Conservation (phyloP, 2,329 filamentous ascomycete genomes). For the Elsinoe ampelina region DNA sequence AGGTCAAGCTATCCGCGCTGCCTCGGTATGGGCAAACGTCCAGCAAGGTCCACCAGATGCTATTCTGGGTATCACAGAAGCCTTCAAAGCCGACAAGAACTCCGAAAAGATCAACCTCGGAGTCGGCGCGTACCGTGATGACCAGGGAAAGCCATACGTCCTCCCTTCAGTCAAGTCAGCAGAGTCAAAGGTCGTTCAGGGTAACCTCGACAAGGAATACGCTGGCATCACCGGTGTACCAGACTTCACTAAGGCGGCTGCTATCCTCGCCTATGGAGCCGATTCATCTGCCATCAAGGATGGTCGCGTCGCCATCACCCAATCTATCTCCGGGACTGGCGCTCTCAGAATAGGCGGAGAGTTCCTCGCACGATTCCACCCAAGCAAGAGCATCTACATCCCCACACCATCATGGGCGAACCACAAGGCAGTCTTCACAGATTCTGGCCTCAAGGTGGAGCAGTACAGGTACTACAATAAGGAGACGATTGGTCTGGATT, state of each 20-base stretch:
- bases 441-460: constrained; percentile 81
- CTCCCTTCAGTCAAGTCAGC: constrained; percentile 85
- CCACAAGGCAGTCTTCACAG: constrained; percentile 92
- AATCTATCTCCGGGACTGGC: constrained; percentile 96
- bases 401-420: constrained; percentile 96
- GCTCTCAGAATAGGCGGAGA: constrained; percentile 89
- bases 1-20: constrained; percentile 45
- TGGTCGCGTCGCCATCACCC: constrained; percentile 77
- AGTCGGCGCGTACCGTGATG: constrained; percentile 71
- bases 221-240: constrained; percentile 94
- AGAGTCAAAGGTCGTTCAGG: constrained; percentile 73
- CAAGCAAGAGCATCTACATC: constrained; percentile 92
- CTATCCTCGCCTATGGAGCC: constrained; percentile 78
- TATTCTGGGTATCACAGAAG: constrained; percentile 88
- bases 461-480: constrained; percentile 99
- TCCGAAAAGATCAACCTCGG: constrained; percentile 96
- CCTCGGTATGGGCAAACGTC: constrained; percentile 83
- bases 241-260: constrained; percentile 86
- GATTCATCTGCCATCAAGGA: constrained; percentile 66
- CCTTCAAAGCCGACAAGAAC: constrained; percentile 94
- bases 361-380: constrained; percentile 87
- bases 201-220: constrained; percentile 89
- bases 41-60: constrained; percentile 86
- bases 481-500: constrained; percentile 95
- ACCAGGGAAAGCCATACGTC: constrained; percentile 95